Conservation (phyloP, 345 rosid genomes). For the Arabidopsis suecica region DNA sequence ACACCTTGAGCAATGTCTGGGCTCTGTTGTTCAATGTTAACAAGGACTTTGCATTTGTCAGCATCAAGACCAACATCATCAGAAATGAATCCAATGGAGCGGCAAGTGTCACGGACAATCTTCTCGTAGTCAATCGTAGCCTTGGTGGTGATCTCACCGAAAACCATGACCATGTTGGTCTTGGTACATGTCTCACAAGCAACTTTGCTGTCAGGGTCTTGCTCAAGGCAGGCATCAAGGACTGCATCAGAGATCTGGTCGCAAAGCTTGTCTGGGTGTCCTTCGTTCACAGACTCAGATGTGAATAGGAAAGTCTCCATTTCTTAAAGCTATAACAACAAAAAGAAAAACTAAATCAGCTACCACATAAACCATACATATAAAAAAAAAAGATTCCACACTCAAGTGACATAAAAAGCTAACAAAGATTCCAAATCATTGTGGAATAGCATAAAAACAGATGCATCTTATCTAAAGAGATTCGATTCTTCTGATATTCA, state of each 20-base stretch:
- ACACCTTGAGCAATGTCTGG: slow-evolving; percentile 62
- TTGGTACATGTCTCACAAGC: slow-evolving; percentile 50
- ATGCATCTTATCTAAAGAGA: slow-evolving; percentile 33
- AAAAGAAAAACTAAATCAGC: slow-evolving; percentile 20
- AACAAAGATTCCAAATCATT: slow-evolving; percentile 26
- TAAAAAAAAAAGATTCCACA: slow-evolving; percentile 12
- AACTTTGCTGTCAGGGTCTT: slow-evolving; percentile 52
- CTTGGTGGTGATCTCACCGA: slow-evolving; percentile 51
- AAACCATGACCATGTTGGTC: slow-evolving; percentile 52
- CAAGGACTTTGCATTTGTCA: slow-evolving; percentile 49
- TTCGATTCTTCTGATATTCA: slow-evolving; percentile 22
- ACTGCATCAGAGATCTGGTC: slow-evolving; percentile 52
- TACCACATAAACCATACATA: neutral
- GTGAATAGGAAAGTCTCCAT: slow-evolving; percentile 53
- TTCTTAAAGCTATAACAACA: slow-evolving; percentile 22
- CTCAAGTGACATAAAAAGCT: slow-evolving; percentile 27
- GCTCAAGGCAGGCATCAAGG: slow-evolving; percentile 52
- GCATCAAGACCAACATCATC: slow-evolving; percentile 54
- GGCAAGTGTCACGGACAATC: slow-evolving; percentile 53
- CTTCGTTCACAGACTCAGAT: slow-evolving; percentile 53
- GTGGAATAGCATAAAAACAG: slow-evolving; percentile 17
- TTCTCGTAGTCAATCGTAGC: slow-evolving; percentile 48
- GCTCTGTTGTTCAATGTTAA: slow-evolving; percentile 67
- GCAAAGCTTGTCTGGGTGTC: slow-evolving; percentile 52
- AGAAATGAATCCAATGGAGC: slow-evolving; percentile 47